Evolutionary conservation across 805 yeast species (phyloP), one percentile per base, ranked within the genome.

Genomic region (Saccharomycopsis sp.): DNA sequence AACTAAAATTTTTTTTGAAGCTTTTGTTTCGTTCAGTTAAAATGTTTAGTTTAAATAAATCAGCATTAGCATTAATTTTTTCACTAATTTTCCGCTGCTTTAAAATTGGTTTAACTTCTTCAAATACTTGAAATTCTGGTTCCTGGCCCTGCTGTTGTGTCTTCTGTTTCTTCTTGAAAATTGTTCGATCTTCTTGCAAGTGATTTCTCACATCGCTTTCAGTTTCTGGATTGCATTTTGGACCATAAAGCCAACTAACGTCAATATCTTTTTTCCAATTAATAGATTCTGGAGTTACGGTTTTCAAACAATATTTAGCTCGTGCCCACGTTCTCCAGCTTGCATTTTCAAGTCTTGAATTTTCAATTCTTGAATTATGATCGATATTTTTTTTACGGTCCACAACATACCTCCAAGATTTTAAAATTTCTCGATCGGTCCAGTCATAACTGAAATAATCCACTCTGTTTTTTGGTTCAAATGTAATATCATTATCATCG

Each of bases 161-260:
- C 26, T 27, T 22, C 20, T 34, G 23, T 34, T 34, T 19, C n/a
- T n/a, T n/a, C n/a, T n/a, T n/a, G n/a, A n/a, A n/a, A n/a, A n/a
- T n/a, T n/a, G 23, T 19, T 24, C 44, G 44, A 22, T 43, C 28
- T 38, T 46, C 48, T 28, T 42, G 45, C 23, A 46, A 41, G 31
- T 46, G 41, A 23, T 45, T 49, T n/a, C 47, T 19, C 3, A 47
- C 50, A 43, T 42, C 52, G 40, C 48, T 42, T 38, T 49, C 52
- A 13, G 52, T 46, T 28, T 49, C 52, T 8, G 52, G 50, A 7
- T 42, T 40, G 33, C 52, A 49, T 27, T 49, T 49, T 3, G 99
- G 99, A 1, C 99, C 99, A 64, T 90, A 93, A 11, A 93, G 73
- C 98, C 98, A 93, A 1, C 97, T 88, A 8, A 93, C 96, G 61